Evolutionary conservation across 1,284 basidiomycete species (phyloP), one percentile per base, ranked within the genome.

Genomic region (Rhodotorula mucilaginosa): DNA sequence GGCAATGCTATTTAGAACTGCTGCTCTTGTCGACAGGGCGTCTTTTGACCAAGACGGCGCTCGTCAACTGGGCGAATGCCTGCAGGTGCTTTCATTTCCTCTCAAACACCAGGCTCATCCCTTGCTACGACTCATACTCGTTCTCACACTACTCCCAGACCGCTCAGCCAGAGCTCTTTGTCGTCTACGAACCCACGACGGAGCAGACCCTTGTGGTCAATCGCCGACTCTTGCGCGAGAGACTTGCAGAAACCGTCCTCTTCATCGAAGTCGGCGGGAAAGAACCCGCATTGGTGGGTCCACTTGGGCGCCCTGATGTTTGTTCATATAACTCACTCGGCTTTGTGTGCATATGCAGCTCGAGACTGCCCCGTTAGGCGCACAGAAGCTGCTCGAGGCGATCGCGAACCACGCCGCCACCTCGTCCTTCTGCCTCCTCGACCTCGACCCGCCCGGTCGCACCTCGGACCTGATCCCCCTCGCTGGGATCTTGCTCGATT

Each of bases 401-500:
- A 46, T 70, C 26, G 6, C 26, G 31, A 31, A 31, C 29, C 29
- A 26, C n/a, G 26, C 51, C 3, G 16, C 49, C 5, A 31, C 58
- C 26, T 5, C 46, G 1, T 6, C 39, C 12, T 48, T 16, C 26
- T 59, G 64, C 44, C n/a, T 66, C n/a, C 44, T 39, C 44, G 6
- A 56, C 21, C 57, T 46, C 19, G 26, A 4, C 29, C 12, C 3
- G 1, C 31, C 61, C 10, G 10, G 19, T 1, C 44, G 16, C 10
- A n/a, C 23, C 29, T 56, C 54, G 54, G 15, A 60, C 52, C 59
- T 68, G 34, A 48, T 73, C 7, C 23, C 59, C 2, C 31, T 67
- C 16, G 64, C 68, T 13, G 72, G 69, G 0, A 51, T 54, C 39
- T 39, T 70, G 8, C 60, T 73, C 44, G 72, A 73, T 19, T 73